Evolutionary conservation across 495 filamentous ascomycete genomes (phyloP).

Genomic region (Aspergillus bertholletiae): DNA sequence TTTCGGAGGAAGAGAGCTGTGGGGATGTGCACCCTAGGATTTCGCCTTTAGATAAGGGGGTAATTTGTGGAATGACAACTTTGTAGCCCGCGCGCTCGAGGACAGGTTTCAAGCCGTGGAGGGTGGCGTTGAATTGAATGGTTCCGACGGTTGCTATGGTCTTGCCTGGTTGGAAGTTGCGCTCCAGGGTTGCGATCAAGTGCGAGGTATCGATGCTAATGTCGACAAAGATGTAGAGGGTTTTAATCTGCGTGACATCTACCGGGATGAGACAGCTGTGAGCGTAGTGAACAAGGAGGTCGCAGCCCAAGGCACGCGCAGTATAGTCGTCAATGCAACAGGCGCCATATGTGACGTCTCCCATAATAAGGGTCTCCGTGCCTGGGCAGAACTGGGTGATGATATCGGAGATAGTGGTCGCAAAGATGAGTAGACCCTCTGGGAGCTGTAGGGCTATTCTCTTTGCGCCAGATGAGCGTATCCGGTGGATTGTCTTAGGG

Average conservation of each 20-base stretch:
- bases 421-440: conserved; percentile 91
- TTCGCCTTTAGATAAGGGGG: conserved; percentile 88
- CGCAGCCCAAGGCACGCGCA: conserved; percentile 87
- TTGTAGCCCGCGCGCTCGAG: conserved; percentile 80
- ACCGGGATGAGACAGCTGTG: conserved; percentile 96
- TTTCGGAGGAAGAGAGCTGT: conserved; percentile 49
- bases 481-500: conserved; percentile 93
- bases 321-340: conserved; percentile 99
- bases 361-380: conserved; percentile 93
- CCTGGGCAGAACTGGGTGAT: conserved; percentile 90
- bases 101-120: conserved; percentile 73
- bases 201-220: conserved; percentile 92
- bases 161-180: conserved; percentile 81
- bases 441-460: conserved; percentile 93
- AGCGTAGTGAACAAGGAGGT: conserved; percentile 94
- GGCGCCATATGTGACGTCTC: conserved; percentile 97
- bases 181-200: conserved; percentile 78
- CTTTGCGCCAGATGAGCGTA: conserved; percentile 71
- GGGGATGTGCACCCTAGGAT: conserved; percentile 96
- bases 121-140: conserved; percentile 97
- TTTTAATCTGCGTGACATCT: conserved; percentile 91
- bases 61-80: conserved; percentile 84
- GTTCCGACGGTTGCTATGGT: conserved; percentile 92
- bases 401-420: conserved; percentile 97
- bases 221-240: conserved; percentile 96